phyloP scores from a whole-genome alignment of 495 filamentous ascomycete genomes.

The Pyronema omphalodes region DNA sequence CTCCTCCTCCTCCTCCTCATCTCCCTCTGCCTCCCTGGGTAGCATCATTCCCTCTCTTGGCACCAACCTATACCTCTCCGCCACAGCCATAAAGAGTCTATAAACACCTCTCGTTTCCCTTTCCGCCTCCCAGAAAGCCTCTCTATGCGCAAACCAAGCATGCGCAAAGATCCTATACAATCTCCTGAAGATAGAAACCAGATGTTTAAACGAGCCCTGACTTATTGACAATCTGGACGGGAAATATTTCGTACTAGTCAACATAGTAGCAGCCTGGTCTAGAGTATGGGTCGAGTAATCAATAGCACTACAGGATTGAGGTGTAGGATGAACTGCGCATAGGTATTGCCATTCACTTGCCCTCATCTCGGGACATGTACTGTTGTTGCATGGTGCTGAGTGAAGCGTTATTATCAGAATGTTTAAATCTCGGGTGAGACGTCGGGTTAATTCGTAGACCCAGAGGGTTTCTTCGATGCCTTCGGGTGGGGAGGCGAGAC shows the following conservation, averaged over 20 bases:
- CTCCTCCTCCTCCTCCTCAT: slow-evolving; percentile 27
- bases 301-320: slow-evolving; percentile 90
- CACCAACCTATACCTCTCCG: slow-evolving; percentile 72
- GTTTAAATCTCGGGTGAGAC: slow-evolving; percentile 85
- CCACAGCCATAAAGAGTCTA: slow-evolving; percentile 90
- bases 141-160: slow-evolving; percentile 92
- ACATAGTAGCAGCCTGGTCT: slow-evolving; percentile 83
- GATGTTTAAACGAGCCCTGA: slow-evolving; percentile 48
- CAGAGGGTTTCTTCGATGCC: slow-evolving; percentile 70
- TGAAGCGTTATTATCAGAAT: slow-evolving; percentile 79
- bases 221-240: slow-evolving; percentile 67
- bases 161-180: slow-evolving; percentile 95
- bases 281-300: slow-evolving; percentile 98
- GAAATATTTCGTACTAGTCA: slow-evolving; percentile 81
- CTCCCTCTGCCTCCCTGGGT: slow-evolving; percentile 76
- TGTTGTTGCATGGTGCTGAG: slow-evolving; percentile 65
- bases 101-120: slow-evolving; percentile 60
- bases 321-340: slow-evolving; percentile 89
- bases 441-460: slow-evolving; percentile 94
- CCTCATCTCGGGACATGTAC: slow-evolving; percentile 93
- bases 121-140: slow-evolving; percentile 94
- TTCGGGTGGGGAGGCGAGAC: slow-evolving; percentile 59
- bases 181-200: slow-evolving; percentile 84
- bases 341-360: slow-evolving; percentile 98
- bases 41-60: slow-evolving; percentile 90